A percentile compares a stretch with the other conserved stretches of the same genome.
Evolutionary conservation across 139 green algal species (phyloP).

Genomic region (Astrephomene gubernaculifera): DNA sequence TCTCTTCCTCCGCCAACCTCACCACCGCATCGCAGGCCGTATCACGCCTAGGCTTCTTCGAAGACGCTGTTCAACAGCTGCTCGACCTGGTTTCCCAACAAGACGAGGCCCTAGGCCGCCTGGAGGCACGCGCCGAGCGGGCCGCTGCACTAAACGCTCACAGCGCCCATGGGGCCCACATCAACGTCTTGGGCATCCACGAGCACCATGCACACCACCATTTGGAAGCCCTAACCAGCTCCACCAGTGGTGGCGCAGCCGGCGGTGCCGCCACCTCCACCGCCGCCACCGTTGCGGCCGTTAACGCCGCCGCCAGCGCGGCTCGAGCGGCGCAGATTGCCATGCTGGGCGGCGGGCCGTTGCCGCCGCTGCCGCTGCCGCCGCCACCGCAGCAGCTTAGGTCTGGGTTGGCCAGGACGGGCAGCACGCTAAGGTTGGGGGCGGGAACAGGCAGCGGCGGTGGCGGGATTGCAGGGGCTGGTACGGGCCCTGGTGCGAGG

Average conservation of each 20-base stretch:
- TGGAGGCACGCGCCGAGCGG: slow-evolving; percentile 1
- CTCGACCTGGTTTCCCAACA: slow-evolving; percentile 16
- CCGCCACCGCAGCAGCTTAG: no score
- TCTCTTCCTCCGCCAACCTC: not conserved
- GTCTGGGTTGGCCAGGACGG: no score
- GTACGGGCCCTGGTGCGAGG: no score
- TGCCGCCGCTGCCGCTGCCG: no score
- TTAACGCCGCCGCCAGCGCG: not conserved
- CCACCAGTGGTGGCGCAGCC: not conserved
- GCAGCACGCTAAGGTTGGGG: no score
- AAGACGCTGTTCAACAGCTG: not conserved
- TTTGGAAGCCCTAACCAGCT: no score
- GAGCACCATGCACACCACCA: no score
- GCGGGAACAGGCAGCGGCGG: no score
- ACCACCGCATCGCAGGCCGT: not conserved
- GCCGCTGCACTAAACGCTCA: not conserved
- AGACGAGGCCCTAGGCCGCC: slow-evolving; percentile 12
- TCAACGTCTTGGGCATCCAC: not conserved
- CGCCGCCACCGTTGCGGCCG: not conserved
- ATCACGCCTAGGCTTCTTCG: not conserved
- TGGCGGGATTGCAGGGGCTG: no score
- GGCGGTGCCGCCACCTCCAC: not conserved
- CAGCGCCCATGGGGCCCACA: not conserved
- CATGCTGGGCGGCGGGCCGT: no score
- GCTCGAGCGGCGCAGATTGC: not conserved